Evolutionary conservation across 1,139 yeast species (phyloP).

Genomic region (Protomyces gravidus): DNA sequence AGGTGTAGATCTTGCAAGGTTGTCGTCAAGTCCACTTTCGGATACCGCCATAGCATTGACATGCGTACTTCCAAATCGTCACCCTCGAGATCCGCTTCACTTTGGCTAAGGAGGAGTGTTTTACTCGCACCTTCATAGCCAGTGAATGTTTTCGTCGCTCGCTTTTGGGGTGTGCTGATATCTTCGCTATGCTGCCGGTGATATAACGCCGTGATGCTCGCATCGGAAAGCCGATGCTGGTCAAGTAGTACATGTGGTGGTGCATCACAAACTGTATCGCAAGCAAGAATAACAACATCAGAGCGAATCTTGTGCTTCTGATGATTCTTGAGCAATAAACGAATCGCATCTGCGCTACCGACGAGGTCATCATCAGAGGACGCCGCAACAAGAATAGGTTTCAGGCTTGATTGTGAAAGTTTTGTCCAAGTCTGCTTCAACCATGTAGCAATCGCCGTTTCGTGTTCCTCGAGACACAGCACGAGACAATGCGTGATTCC

Average conservation of each 20-base stretch:
- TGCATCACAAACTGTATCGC: slow-evolving; percentile 86
- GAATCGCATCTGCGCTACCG: slow-evolving; percentile 54
- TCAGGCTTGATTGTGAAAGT: slow-evolving; percentile 28
- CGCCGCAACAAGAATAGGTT: slow-evolving; percentile 31
- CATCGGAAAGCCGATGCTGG: slow-evolving; percentile 54
- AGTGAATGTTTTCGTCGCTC: slow-evolving; percentile 27
- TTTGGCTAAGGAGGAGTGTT: slow-evolving; percentile 35
- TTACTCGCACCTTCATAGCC: slow-evolving; percentile 29
- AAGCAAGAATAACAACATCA: slow-evolving; percentile 77
- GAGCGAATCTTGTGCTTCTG: slow-evolving; percentile 35
- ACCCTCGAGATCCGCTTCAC: slow-evolving; percentile 36
- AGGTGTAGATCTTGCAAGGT: slow-evolving; percentile 71
- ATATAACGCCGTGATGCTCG: slow-evolving; percentile 27
- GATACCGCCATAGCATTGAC: slow-evolving; percentile 85
- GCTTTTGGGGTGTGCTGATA: slow-evolving; percentile 13
- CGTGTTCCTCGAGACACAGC: slow-evolving; percentile 47
- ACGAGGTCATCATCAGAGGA: slow-evolving; percentile 32
- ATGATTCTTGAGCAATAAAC: slow-evolving; percentile 33
- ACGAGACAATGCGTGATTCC: slow-evolving; percentile 61
- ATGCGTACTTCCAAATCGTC: slow-evolving; percentile 70
- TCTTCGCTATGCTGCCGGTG: slow-evolving; percentile 23
- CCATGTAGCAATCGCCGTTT: slow-evolving; percentile 35
- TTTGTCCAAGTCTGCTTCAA: slow-evolving; percentile 32
- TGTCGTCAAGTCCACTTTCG: slow-evolving; percentile 70
- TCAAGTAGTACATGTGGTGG: slow-evolving; percentile 88